Base-by-base conservation (phyloP, 495 filamentous ascomycete genomes). In the Chlorociboria aeruginascens region DNA sequence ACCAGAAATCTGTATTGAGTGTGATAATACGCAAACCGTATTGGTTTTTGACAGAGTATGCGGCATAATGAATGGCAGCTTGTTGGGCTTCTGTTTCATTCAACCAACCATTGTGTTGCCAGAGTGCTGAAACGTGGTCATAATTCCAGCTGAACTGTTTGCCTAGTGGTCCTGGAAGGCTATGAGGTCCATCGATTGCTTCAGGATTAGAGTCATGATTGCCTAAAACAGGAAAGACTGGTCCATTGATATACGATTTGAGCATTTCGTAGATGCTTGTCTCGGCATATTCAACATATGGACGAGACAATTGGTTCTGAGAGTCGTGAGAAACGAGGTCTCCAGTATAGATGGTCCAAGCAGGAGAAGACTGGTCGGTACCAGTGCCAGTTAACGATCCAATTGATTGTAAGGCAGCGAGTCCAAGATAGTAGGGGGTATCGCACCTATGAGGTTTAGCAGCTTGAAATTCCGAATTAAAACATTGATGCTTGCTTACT, bases 1-100 rank as follows among this genome's bases (percentile, higher is more conserved):
- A 77, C 64, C 73, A 79, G 54, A 77, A 64, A 49, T 74, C 69
- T 32, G 70, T 78, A 59, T 73, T 80, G 49, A 77, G 65, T 12
- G 73, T 76, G 53, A 80, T 77, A 36, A 80, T 63, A 12, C 71
- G 65, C 3, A 80, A 64, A 17, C 59, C 61, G 40, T 57, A 52
- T 8, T 64, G 62, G 32, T 44, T 54, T 28, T 64, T 57, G 11
- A 61, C 64, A 3, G 73, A 73, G 48, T 78, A 80, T 3, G 65
- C 65, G 16, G 71, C 76, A 33, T 70, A 70, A 31, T 71, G 55
- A 33, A 58, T 51, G 1, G 62, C 62, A 13, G 58, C 59, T 13
- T 62, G 40, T 2, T 64, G 54, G 25, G 68, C 68, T 11, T 70
- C 75, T 1, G 52, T 33, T 3, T 55, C 20, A 1, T 67, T 66